Base-by-base conservation (phyloP, 2,329 filamentous ascomycete species). In the Aspergillus sclerotialis region DNA sequence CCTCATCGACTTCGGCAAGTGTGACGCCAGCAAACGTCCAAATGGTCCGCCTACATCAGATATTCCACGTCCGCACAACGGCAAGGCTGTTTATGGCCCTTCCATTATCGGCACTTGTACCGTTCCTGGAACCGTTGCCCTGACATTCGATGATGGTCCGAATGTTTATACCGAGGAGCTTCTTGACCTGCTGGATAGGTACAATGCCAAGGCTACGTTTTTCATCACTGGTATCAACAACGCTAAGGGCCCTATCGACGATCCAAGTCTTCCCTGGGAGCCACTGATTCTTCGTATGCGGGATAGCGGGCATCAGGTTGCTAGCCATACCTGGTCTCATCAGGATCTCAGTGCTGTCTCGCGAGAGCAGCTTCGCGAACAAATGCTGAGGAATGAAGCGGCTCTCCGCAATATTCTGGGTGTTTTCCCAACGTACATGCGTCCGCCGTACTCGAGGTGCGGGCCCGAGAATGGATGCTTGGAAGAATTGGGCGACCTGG, bases 141-240 rank as follows among this genome's bases (percentile, higher is more conserved):
- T 84, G 36, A 83, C 79, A 1, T 83, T 74, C 45, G 80, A 83
- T 45, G 80, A 83, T 52, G 80, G 80, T 1, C 80, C 79, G 14
- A 74, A 73, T 43, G 56, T 67, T 13, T 81, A 77, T 55, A 83
- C 79, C 2, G 58, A 61, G 26, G 71, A 78, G 40, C 67, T 84
- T 9, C 65, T 83, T 9, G 73, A 82, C 47, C 64, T 80, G 35
- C 67, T 84, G 29, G 67, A 69, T 39, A 64, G 61, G 16, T 78
- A 80, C 49, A 63, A 70, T 17, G 78, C 75, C 10, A 79, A 75
- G 43, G 80, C 77, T 2, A 84, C 80, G 2, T 84, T 84, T 54
- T 83, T 82, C 56, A 67, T 83, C 40, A 76, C 63, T 9, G 69
- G 69, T 4, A 58, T 67, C 33, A 69, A 67, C 42, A 69, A 65